Percentiles rank a stretch among this genome's conserved stretches.
Conservation (phyloP, 306 rosid species). For the Cicer yamashitae region DNA sequence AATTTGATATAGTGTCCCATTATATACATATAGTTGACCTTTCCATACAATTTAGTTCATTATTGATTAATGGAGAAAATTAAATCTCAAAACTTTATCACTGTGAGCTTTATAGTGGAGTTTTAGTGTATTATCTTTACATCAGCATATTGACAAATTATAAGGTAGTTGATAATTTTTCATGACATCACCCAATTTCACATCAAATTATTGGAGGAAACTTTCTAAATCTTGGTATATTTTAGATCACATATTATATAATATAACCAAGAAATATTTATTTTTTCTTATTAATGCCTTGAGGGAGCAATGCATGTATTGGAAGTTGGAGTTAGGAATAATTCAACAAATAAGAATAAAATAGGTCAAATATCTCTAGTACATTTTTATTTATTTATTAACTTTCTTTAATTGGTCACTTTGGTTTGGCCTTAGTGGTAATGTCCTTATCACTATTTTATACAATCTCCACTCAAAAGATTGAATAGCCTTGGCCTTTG, state of each 20-base stretch:
- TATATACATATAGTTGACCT: constrained; percentile 47
- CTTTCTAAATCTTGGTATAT: constrained; percentile 40
- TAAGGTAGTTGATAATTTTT: constrained; percentile 35
- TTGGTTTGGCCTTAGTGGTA: constrained; percentile 44
- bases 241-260: constrained; percentile 35
- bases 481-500: constrained; percentile 35
- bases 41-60: constrained; percentile 4
- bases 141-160: constrained; percentile 34
- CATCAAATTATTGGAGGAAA: constrained; percentile 52
- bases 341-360: constrained; percentile 36
- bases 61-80: constrained; percentile 38
- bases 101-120: constrained; percentile 49
- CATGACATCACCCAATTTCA: constrained; percentile 53
- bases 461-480: constrained; percentile 46
- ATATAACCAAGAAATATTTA: background rate
- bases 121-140: constrained; percentile 46
- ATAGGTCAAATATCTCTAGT: constrained; percentile 37
- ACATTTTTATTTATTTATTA: constrained; percentile 9
- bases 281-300: constrained; percentile 30
- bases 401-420: constrained; percentile 35
- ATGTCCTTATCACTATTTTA: constrained; percentile 49
- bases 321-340: constrained; percentile 49
- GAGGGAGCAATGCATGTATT: constrained; percentile 30
- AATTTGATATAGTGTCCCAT: constrained; percentile 33
- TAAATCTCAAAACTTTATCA: constrained; percentile 24